Evolutionary conservation across 495 filamentous ascomycete species (phyloP).

Genomic region (Pseudomonodictys pantanalensis): DNA sequence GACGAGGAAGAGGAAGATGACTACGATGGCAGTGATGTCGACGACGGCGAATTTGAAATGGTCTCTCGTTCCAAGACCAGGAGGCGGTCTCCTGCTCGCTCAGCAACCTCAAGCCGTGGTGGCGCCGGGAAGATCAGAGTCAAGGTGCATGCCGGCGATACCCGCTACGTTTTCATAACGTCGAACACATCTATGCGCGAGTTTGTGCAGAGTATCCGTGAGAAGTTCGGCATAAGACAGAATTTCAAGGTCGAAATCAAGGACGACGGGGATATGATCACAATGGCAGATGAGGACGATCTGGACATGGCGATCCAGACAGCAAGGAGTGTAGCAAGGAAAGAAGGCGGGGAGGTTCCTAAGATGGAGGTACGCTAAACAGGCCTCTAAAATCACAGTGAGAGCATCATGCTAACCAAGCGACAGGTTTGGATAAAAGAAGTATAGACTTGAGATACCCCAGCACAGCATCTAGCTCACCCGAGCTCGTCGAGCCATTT

Average conservation of each 20-base stretch:
- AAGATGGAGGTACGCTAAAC: constrained; percentile 83
- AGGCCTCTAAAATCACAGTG: too few relatives aligned
- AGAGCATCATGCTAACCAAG: constrained; percentile 14
- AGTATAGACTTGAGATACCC: constrained; percentile 37
- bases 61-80: constrained; percentile 44
- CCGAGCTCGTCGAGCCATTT: constrained; percentile 2
- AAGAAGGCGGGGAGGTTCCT: constrained; percentile 76
- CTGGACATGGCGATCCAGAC: constrained; percentile 75
- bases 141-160: constrained; percentile 89
- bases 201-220: constrained; percentile 70
- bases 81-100: constrained; percentile 28
- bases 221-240: constrained; percentile 74
- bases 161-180: constrained; percentile 87
- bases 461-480: constrained; percentile 1
- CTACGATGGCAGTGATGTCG: constrained; percentile 59
- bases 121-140: constrained; percentile 63
- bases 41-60: constrained; percentile 83
- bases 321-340: constrained; percentile 64
- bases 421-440: constrained; percentile 36
- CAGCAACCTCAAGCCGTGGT: constrained; percentile 37
- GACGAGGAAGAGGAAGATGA: constrained; percentile 52
- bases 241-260: constrained; percentile 80
- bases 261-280: constrained; percentile 90
- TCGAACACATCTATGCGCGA: constrained; percentile 69
- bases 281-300: constrained; percentile 95